phyloP scores from a whole-genome alignment of 352 stramenopile species.

The Globisporangium radiosum region DNA sequence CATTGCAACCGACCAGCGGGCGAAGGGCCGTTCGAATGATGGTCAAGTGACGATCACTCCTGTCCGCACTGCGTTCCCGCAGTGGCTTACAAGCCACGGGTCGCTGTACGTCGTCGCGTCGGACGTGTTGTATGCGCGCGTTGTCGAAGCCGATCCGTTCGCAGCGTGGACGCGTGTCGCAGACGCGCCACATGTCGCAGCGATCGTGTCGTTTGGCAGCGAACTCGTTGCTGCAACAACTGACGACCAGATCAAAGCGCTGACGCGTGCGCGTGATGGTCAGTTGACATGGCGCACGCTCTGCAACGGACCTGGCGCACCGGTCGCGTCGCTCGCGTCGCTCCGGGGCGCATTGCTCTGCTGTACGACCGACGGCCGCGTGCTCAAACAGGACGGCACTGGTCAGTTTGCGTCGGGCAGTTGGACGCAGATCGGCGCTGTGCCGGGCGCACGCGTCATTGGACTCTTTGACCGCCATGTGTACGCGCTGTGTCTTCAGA shows the following conservation, averaged over 20 bases:
- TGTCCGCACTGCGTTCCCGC: conserved; percentile 31
- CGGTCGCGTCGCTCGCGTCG: conserved; percentile 57
- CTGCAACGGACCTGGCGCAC: conserved; percentile 31
- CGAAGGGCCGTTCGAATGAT: conserved; percentile 18
- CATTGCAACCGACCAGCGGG: conserved; percentile 38
- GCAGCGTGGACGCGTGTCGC: conserved; percentile 38
- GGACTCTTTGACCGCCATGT: conserved; percentile 68
- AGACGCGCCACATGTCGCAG: conserved; percentile 33
- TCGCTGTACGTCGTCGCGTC: conserved; percentile 64
- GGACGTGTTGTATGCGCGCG: conserved; percentile 47
- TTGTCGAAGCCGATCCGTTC: conserved; percentile 38
- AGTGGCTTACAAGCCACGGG: conserved; percentile 72
- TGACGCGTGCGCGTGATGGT: conserved; percentile 31
- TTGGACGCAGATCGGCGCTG: conserved; percentile 49
- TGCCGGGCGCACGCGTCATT: conserved; percentile 38
- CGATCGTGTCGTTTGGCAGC: conserved; percentile 72
- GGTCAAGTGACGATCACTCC: conserved; percentile 34
- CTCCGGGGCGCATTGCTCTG: conserved; percentile 57
- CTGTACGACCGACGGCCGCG: conserved; percentile 48
- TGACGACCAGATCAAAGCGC: conserved; percentile 45
- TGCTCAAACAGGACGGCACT: conserved; percentile 62
- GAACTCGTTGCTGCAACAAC: conserved; percentile 55
- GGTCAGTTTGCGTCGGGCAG: conserved; percentile 51
- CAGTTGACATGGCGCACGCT: conserved; percentile 40
- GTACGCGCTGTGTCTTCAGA: conserved; percentile 36